These are phyloP conservation scores for Trypanosoma melophagium DNA, from an alignment of 208 protist species.

Conservation along the genomic window DNA sequence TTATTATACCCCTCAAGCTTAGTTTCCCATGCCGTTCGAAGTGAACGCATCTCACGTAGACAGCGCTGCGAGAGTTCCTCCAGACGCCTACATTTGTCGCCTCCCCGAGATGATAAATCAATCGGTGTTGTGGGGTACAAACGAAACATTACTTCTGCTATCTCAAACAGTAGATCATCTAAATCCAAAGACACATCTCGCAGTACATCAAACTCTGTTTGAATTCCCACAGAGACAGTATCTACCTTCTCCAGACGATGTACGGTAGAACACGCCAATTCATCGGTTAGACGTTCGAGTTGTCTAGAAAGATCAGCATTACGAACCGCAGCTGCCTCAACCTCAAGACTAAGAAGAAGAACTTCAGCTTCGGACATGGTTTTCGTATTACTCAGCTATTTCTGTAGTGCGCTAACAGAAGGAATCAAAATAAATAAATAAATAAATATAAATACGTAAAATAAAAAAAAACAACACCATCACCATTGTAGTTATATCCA, in stretches of 20 bases:
- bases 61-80: slow-evolving; percentile 24
- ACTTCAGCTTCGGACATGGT: slow-evolving; percentile 41
- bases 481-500: too few relatives aligned
- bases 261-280: slow-evolving; percentile 26
- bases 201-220: slow-evolving; percentile 17
- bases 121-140: slow-evolving; percentile 27
- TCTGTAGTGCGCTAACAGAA: too few relatives aligned
- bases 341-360: slow-evolving; percentile 58
- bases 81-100: background rate
- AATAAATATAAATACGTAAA: too few relatives aligned
- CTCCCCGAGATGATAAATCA: slow-evolving; percentile 26
- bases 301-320: slow-evolving; percentile 61
- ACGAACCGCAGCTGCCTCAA: slow-evolving; percentile 69
- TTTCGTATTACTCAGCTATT: too few relatives aligned
- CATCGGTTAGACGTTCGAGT: slow-evolving; percentile 38
- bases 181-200: slow-evolving; percentile 27
- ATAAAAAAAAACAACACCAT: too few relatives aligned
- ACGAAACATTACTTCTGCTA: slow-evolving; percentile 32
- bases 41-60: slow-evolving; percentile 24
- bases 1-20: slow-evolving; percentile 32
- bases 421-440: too few relatives aligned
- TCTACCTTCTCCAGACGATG: background rate
- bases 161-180: slow-evolving; percentile 43
- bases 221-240: slow-evolving; percentile 15
- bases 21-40: slow-evolving; percentile 24